Percentiles rank a stretch among this genome's conserved stretches.
Evolutionary conservation across 345 rosid species (phyloP).

Genomic region (Rhodomyrtus tomentosa): DNA sequence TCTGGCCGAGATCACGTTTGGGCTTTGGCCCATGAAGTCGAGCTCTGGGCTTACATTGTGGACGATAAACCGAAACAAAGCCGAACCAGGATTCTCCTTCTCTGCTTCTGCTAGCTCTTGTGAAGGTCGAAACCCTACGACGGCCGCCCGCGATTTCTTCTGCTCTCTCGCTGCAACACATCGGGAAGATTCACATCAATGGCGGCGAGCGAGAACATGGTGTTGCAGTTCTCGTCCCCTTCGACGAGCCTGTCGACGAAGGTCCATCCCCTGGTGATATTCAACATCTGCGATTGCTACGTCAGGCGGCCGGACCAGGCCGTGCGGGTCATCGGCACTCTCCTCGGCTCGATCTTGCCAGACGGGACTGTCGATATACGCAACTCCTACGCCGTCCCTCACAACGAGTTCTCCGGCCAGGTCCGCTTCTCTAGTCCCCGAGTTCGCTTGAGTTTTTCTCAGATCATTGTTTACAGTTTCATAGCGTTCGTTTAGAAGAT

Average conservation of each 20-base stretch:
- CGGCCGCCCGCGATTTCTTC: neutral
- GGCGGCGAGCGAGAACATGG: conserved; percentile 68
- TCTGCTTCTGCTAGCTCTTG: too few relatives aligned
- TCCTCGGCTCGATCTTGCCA: conserved; percentile 73
- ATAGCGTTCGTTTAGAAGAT: too few relatives aligned
- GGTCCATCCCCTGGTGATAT: conserved; percentile 83
- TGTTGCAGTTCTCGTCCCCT: conserved; percentile 42
- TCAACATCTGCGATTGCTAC: conserved; percentile 89
- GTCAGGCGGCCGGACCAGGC: conserved; percentile 93
- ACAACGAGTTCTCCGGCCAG: conserved; percentile 88
- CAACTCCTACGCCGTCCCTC: conserved; percentile 94
- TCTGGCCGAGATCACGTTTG: neutral
- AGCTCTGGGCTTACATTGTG: neutral
- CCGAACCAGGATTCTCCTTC: neutral
- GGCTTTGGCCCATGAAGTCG: neutral
- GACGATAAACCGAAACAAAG: neutral
- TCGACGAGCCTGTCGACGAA: conserved; percentile 39
- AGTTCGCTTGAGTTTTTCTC: too few relatives aligned
- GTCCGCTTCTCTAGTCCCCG: conserved; percentile 8
- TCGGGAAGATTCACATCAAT: conserved; percentile 10
- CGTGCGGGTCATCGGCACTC: conserved; percentile 92
- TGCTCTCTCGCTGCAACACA: neutral
- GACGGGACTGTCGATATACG: conserved; percentile 94
- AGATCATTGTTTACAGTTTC: too few relatives aligned
- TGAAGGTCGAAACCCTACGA: too few relatives aligned